phyloP scores from a whole-genome alignment of 2,329 filamentous ascomycete genomes.

The Cytospora piceae region DNA sequence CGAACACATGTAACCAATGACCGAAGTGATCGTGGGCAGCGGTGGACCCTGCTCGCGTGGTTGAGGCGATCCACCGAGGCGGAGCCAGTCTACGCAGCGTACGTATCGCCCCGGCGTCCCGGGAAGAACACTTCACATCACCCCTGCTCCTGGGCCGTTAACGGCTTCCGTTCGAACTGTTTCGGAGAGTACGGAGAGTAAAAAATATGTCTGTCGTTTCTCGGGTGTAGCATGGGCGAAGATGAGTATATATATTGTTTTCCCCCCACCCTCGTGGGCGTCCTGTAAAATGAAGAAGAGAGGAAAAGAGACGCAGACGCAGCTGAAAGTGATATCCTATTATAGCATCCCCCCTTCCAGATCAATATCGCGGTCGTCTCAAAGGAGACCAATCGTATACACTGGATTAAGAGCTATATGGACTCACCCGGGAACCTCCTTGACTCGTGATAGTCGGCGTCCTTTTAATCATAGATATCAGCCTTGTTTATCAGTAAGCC shows the following conservation, averaged over 20 bases:
- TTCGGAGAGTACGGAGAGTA: no score
- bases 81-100: neutral
- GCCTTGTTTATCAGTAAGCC: neutral
- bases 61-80: neutral
- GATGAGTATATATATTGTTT: no score
- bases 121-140: no score
- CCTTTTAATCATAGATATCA: neutral
- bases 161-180: no score
- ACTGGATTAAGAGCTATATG: neutral
- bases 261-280: no score
- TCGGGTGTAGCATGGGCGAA: no score
- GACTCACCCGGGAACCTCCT: neutral
- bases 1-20: neutral
- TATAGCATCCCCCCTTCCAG: neutral
- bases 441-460: neutral
- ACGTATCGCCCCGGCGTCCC: neutral
- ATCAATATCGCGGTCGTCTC: neutral
- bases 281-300: no score
- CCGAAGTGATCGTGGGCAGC: neutral
- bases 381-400: neutral
- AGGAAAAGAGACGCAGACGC: no score
- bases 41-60: neutral
- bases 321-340: no score
- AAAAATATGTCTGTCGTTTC: no score
- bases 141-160: no score